Base-by-base conservation (phyloP, 768 basidiomycete genomes). In the Leccinum arenicola region DNA sequence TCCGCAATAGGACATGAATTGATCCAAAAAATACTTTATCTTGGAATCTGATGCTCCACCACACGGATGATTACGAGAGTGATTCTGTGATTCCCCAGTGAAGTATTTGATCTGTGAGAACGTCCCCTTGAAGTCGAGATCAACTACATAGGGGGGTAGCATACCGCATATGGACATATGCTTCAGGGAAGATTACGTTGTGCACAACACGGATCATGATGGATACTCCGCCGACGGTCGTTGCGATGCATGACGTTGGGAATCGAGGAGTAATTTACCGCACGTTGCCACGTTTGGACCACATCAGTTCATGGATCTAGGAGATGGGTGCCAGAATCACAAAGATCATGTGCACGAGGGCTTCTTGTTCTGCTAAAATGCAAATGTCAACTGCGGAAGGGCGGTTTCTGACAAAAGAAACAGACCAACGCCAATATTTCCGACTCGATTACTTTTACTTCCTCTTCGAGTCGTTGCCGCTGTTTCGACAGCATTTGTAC, bases 401-500 rank as follows among this genome's bases (percentile, higher is more conserved):
- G 10, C 29, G 10, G 2, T 4, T 15, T 54, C 11, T 15, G 8
- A 14, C 23, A 36, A 55, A 56, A 11, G 17, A 50, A 50, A 58
- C 66, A 1, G 58, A 87, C 89, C 76, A 87, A 61, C 9, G 75
- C 75, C 61, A 84, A 69, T 2, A 91, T 76, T 64, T 93, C 88
- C 3, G 79, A 78, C 62, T 89, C 85, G 33, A 92, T 68, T 2
- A 77, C 74, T 49, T 74, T 74, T 3, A 87, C 73, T 66, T 92
- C 86, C 40, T 80, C 77, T 65, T 91, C 89, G 25, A 92, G 73
- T 51, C 81, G 79, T 68, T 88, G 83, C 38, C 86, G 78, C 63
- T 91, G 88, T 62, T 84, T 86, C 12, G 77, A 78, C 6, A 91
- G 74, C 70, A 83, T 78, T 59, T 88, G 86, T 31, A 88, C 71